A percentile compares a stretch with the other conserved stretches of the same genome.
These are phyloP conservation scores for Gynochthodes officinalis DNA, from an alignment of 257 asterid species.

Conservation along the genomic window DNA sequence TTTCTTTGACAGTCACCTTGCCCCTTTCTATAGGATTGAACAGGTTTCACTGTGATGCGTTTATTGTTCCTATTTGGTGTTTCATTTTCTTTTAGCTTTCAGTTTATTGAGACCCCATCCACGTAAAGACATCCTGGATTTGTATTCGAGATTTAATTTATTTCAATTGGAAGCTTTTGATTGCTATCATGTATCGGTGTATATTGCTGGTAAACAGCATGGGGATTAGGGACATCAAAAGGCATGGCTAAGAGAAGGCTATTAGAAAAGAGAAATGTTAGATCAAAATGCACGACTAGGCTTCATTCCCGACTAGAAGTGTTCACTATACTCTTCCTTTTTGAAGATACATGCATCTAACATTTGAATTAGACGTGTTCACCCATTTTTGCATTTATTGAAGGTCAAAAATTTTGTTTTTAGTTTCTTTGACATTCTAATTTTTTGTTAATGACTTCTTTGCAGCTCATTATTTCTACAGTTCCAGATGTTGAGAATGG, in stretches of 20 bases:
- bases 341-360: not conserved
- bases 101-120: not conserved
- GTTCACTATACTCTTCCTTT: not conserved
- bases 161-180: not conserved
- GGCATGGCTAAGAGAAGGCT: not conserved
- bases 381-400: not conserved
- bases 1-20: slow-evolving; percentile 85
- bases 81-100: not conserved
- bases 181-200: not conserved
- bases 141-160: not conserved
- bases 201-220: not conserved
- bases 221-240: not conserved
- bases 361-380: not conserved
- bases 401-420: not conserved
- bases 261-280: not conserved
- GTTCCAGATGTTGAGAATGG: slow-evolving; percentile 57
- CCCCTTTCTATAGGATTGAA: slow-evolving; percentile 97
- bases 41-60: slow-evolving; percentile 46
- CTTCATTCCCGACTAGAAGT: not conserved
- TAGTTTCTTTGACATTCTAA: not conserved
- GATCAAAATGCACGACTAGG: no score
- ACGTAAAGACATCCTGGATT: not conserved
- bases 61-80: not conserved
- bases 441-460: slow-evolving; percentile 14
- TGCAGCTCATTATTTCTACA: slow-evolving; percentile 93